phyloP scores from a whole-genome alignment of 192 early-diverging fungal species.

The Rhizophlyctis rosea region DNA sequence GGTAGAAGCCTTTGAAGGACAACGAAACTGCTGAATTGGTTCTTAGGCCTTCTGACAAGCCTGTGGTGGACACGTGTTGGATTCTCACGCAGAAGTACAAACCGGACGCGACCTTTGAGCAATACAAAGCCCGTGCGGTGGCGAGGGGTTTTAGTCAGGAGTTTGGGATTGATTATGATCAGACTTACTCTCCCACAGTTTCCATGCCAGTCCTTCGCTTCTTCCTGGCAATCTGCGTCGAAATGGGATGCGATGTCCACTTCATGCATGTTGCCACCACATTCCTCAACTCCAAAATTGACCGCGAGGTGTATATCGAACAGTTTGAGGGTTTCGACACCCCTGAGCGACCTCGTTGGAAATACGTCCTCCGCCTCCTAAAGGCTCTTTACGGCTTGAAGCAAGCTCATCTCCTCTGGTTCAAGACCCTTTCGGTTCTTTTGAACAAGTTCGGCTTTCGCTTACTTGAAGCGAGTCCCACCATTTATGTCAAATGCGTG shows the following conservation, averaged over 20 bases:
- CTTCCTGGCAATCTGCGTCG: background rate
- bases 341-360: background rate
- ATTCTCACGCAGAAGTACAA: conserved; percentile 25
- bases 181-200: conserved; percentile 32
- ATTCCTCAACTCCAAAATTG: conserved; percentile 29
- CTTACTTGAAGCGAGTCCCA: background rate
- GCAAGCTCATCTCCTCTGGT: conserved; percentile 24
- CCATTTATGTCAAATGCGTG: conserved; percentile 13
- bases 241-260: background rate
- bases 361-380: background rate
- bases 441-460: conserved; percentile 5
- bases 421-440: conserved; percentile 9
- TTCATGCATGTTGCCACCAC: conserved; percentile 26
- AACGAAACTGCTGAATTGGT: conserved; percentile 10
- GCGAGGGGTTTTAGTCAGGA: conserved; percentile 31
- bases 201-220: conserved; percentile 1
- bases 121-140: conserved; percentile 33
- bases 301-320: conserved; percentile 11
- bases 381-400: conserved; percentile 32
- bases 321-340: conserved; percentile 9
- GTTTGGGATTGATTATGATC: conserved; percentile 32
- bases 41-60: background rate
- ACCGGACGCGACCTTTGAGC: background rate
- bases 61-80: conserved; percentile 11
- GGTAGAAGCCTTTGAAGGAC: background rate